phyloP scores from a whole-genome alignment of 108 stramenopile genomes.

The Cylindrotheca fusiformis region DNA sequence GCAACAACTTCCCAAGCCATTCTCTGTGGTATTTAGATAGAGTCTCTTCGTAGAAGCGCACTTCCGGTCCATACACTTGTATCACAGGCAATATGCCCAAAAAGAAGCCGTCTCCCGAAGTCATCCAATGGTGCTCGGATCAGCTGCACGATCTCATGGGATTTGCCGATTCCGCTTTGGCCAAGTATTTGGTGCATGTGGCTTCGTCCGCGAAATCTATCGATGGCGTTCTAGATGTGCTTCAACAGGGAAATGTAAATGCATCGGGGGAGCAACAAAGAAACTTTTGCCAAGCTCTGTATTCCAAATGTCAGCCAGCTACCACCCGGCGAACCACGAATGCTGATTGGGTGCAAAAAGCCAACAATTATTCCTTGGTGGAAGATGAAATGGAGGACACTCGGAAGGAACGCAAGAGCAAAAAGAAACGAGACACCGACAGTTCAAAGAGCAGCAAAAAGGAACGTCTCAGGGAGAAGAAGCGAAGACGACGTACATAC shows the following conservation, averaged over 20 bases:
- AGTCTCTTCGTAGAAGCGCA: no score
- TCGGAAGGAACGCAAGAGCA: slow-evolving; percentile 7
- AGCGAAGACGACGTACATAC: slow-evolving; percentile 18
- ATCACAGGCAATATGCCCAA: no score
- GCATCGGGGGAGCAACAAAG: slow-evolving; percentile 16
- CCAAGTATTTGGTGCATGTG: slow-evolving; percentile 63
- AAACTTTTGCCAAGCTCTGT: slow-evolving; percentile 23
- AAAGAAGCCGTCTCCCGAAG: slow-evolving; percentile 6
- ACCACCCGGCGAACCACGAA: slow-evolving; percentile 25
- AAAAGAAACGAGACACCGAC: slow-evolving; percentile 14
- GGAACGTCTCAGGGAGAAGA: slow-evolving; percentile 32
- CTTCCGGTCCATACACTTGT: no score
- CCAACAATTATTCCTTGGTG: slow-evolving; percentile 26
- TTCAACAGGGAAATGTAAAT: slow-evolving; percentile 57
- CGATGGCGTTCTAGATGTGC: slow-evolving; percentile 36
- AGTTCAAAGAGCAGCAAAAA: slow-evolving; percentile 8
- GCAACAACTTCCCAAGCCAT: no score
- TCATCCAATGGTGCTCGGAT: slow-evolving; percentile 70
- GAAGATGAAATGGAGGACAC: slow-evolving; percentile 14
- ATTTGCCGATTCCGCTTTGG: slow-evolving; percentile 70
- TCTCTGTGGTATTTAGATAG: no score
- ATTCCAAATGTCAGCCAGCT: slow-evolving; percentile 12
- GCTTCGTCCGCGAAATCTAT: slow-evolving; percentile 37
- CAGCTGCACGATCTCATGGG: slow-evolving; percentile 75
- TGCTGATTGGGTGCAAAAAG: slow-evolving; percentile 41